Conservation (phyloP, 1,139 yeast species). For the Candida glucosophila region DNA sequence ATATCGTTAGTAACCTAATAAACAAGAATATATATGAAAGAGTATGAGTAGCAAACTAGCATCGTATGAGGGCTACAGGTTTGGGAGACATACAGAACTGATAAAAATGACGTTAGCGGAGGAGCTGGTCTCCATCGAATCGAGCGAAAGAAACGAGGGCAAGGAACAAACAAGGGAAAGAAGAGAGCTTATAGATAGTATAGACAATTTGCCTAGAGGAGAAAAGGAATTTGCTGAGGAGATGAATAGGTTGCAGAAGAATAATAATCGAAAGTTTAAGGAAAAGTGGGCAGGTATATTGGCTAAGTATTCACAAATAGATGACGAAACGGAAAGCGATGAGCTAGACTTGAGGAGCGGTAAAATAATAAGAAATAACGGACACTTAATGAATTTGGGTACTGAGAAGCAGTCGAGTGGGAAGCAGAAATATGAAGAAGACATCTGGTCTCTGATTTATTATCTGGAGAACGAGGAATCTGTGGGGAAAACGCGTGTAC, state of each 20-base stretch:
- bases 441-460: constrained; percentile 17
- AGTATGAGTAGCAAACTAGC: no score
- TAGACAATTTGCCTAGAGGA: constrained; percentile 1
- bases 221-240: constrained; percentile 14
- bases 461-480: constrained; percentile 12
- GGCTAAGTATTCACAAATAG: constrained; percentile 42
- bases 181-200: not conserved
- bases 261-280: constrained; percentile 24
- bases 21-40: not conserved
- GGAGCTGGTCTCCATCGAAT: constrained; percentile 12
- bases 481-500: no score
- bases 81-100: no score
- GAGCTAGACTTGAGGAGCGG: constrained; percentile 58
- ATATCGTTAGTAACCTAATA: not conserved
- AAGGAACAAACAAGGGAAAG: not conserved
- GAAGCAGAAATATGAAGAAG: constrained; percentile 5
- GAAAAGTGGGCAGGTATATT: constrained; percentile 50
- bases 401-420: constrained; percentile 4
- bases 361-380: constrained; percentile 49
- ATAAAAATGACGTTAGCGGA: no score
- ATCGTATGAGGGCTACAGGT: no score
- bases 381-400: constrained; percentile 45
- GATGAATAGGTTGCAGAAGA: constrained; percentile 16
- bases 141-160: constrained; percentile 7
- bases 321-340: constrained; percentile 50